Percentiles rank a stretch among this genome's conserved stretches.
phyloP scores from a whole-genome alignment of 2,329 filamentous ascomycete genomes.

The Pseudophaeomoniella oleicola region DNA sequence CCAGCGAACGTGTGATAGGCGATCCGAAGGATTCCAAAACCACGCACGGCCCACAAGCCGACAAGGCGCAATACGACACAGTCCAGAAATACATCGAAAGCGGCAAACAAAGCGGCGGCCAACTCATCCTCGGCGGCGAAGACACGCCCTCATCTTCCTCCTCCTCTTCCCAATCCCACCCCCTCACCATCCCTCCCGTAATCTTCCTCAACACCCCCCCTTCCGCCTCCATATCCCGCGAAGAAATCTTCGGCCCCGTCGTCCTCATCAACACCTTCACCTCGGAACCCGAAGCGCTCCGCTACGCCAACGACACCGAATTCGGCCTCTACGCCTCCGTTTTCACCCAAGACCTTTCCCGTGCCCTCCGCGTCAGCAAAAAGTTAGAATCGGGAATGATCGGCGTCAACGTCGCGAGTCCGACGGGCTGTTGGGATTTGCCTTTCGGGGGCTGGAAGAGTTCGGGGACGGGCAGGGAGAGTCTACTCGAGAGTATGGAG shows the following conservation, averaged over 20 bases:
- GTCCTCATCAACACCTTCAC: conserved; percentile 45
- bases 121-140: conserved; percentile 2
- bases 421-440: conserved; percentile 1
- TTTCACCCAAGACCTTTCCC: conserved; percentile 49
- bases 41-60: conserved; percentile 9
- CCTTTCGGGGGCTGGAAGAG: conserved; percentile 8
- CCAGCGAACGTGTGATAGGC: conserved; percentile 6
- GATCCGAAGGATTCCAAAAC: conserved; percentile 5
- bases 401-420: conserved; percentile 5
- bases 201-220: conserved; percentile 4
- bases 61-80: conserved; percentile 7
- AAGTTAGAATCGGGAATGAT: conserved; percentile 7
- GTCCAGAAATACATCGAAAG: conserved; percentile 7
- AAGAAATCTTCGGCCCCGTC: conserved; percentile 64
- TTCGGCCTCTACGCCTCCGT: conserved; percentile 24
- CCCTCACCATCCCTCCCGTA: conserved; percentile 6
- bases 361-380: conserved; percentile 44
- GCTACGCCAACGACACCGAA: conserved; percentile 24
- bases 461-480: conserved; percentile 6
- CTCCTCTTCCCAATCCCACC: conserved; percentile 3
- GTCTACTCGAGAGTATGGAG: conserved; percentile 2
- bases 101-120: conserved; percentile 1
- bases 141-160: no score
- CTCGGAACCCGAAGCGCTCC: conserved; percentile 23
- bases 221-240: conserved; percentile 22